These are phyloP conservation scores for Ascochyta clinopodiicola DNA, from an alignment of 2,329 filamentous ascomycete species.

Conservation along the genomic window DNA sequence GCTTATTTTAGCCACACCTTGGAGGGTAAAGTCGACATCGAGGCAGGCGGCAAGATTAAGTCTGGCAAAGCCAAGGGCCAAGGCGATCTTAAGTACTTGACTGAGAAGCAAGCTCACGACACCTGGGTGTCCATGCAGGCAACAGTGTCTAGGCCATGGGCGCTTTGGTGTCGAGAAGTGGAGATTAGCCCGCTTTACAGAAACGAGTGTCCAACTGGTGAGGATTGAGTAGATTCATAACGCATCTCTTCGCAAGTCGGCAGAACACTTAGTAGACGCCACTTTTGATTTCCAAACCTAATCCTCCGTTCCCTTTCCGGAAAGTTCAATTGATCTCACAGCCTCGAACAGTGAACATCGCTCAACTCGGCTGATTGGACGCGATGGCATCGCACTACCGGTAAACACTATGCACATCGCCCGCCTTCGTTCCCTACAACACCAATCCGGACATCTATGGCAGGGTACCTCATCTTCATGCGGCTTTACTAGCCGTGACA, in stretches of 20 bases:
- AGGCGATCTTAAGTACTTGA: constrained; percentile 52
- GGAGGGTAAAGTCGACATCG: constrained; percentile 49
- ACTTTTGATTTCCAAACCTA: not conserved
- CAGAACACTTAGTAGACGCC: not conserved
- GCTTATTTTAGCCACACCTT: constrained; percentile 47
- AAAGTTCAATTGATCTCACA: not conserved
- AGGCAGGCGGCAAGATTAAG: constrained; percentile 50
- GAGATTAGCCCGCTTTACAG: constrained; percentile 48
- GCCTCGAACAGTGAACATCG: not conserved
- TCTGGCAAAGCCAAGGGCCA: constrained; percentile 50
- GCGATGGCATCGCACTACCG: not conserved
- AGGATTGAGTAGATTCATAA: constrained; percentile 28
- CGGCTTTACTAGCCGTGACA: not conserved
- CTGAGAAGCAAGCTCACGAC: constrained; percentile 51
- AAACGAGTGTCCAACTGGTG: constrained; percentile 47
- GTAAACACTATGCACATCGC: too few relatives aligned
- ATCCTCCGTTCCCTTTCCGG: not conserved
- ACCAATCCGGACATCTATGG: too few relatives aligned
- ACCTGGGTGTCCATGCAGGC: constrained; percentile 47
- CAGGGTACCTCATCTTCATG: not conserved
- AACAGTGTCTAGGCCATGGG: constrained; percentile 51
- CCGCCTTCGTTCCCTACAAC: not conserved
- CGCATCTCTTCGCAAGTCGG: not conserved
- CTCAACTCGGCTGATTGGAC: not conserved
- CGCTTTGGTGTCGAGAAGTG: constrained; percentile 53